Evolutionary conservation across 805 yeast species (phyloP).

Genomic region (Torulaspora delbrueckii): DNA sequence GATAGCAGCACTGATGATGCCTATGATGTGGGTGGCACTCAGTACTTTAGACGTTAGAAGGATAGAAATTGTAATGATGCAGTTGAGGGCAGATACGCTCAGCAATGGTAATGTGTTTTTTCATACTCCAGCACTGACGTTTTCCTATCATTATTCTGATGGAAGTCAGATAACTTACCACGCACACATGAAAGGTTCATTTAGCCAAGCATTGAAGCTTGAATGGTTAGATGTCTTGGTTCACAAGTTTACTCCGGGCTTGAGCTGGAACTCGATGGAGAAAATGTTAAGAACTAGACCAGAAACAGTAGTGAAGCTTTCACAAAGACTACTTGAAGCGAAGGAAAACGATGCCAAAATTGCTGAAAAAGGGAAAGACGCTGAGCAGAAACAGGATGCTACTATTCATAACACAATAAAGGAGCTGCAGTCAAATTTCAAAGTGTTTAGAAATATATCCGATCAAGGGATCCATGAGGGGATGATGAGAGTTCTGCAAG

Average conservation of each 20-base stretch:
- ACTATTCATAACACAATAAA: constrained; percentile 20
- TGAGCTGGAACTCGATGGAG: constrained; percentile 45
- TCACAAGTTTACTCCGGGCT: constrained; percentile 43
- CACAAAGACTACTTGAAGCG: not conserved
- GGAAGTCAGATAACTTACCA: constrained; percentile 62
- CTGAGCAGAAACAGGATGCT: not conserved
- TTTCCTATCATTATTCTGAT: constrained; percentile 54
- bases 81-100: constrained; percentile 48
- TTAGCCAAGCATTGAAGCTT: constrained; percentile 58
- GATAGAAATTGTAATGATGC: constrained; percentile 48
- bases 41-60: constrained; percentile 46
- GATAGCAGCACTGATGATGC: constrained; percentile 58
- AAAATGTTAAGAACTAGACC: constrained; percentile 27
- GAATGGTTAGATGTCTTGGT: constrained; percentile 67
- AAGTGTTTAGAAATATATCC: constrained; percentile 46
- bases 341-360: not conserved
- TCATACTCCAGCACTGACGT: constrained; percentile 47
- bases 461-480: constrained; percentile 60
- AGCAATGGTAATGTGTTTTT: constrained; percentile 50
- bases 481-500: constrained; percentile 66
- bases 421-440: constrained; percentile 37
- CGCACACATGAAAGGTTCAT: constrained; percentile 57
- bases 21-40: constrained; percentile 49
- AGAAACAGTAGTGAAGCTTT: not conserved
- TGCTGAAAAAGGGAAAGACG: constrained; percentile 2